These are phyloP conservation scores for Plasmodium vivax DNA, from an alignment of 169 alveolate species.

Conservation along the genomic window DNA sequence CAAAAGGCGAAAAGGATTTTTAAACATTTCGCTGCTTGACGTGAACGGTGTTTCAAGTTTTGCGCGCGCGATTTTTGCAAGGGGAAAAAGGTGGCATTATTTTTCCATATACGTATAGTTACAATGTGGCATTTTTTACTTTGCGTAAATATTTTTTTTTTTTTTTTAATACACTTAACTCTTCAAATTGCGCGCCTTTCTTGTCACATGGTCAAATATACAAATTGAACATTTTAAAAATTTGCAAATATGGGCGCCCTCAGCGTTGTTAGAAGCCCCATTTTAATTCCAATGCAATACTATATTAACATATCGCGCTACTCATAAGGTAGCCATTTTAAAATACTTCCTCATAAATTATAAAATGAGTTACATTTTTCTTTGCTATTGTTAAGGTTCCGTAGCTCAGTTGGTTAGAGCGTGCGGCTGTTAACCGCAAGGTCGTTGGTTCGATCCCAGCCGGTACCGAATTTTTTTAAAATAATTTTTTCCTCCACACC, in stretches of 20 bases:
- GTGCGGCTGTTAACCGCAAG: conserved; percentile 97
- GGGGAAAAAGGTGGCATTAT: neutral
- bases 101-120: neutral
- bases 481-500: neutral
- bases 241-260: neutral
- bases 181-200: neutral
- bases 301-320: neutral
- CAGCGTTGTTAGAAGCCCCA: neutral
- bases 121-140: neutral
- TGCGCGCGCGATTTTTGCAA: neutral
- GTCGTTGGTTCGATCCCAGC: conserved; percentile 96
- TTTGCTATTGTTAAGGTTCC: conserved; percentile 77
- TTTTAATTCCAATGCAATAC: neutral
- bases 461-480: conserved; percentile 83
- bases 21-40: neutral
- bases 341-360: neutral
- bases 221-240: too few species aligned
- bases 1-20: neutral
- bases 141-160: neutral
- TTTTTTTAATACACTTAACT: neutral
- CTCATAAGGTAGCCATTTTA: neutral
- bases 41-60: neutral
- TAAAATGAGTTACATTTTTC: neutral
- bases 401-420: conserved; percentile 93
- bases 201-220: neutral